Evolutionary conservation across 352 stramenopile genomes (phyloP).

Genomic region (Pythium diclinum): DNA sequence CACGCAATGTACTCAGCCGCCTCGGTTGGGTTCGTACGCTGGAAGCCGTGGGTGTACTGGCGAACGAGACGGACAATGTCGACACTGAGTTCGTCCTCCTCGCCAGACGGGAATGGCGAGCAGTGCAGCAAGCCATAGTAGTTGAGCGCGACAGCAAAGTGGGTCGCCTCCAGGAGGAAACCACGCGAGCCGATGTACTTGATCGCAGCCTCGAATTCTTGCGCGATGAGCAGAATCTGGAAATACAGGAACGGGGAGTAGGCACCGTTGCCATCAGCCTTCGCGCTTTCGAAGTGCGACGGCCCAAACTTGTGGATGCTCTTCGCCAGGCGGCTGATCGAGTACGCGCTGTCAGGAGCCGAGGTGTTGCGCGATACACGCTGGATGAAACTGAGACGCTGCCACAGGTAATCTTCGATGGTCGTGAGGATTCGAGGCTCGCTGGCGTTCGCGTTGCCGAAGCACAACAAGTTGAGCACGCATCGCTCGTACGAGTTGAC

Average conservation of each 20-base stretch:
- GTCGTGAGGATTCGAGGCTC: conserved; percentile 73
- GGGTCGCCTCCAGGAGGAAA: conserved; percentile 72
- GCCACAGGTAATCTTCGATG: conserved; percentile 86
- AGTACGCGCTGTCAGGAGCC: conserved; percentile 54
- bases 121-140: conserved; percentile 71
- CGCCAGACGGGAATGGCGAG: conserved; percentile 47
- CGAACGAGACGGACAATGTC: conserved; percentile 76
- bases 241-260: conserved; percentile 76
- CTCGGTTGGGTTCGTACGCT: conserved; percentile 71
- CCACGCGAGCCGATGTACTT: conserved; percentile 80
- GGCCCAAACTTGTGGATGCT: conserved; percentile 78
- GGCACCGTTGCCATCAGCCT: conserved; percentile 33
- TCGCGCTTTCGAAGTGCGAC: conserved; percentile 58
- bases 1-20: conserved; percentile 79
- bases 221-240: conserved; percentile 71
- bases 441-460: conserved; percentile 74
- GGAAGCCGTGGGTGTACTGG: conserved; percentile 83
- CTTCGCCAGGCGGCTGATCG: conserved; percentile 56
- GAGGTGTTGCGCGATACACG: conserved; percentile 35
- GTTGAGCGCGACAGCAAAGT: conserved; percentile 79
- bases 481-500: conserved; percentile 77
- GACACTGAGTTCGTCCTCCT: conserved; percentile 61
- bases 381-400: conserved; percentile 80
- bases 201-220: conserved; percentile 78
- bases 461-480: conserved; percentile 78